Base-by-base conservation (phyloP, 1,284 basidiomycete species). In the Papiliotrema laurentii region DNA sequence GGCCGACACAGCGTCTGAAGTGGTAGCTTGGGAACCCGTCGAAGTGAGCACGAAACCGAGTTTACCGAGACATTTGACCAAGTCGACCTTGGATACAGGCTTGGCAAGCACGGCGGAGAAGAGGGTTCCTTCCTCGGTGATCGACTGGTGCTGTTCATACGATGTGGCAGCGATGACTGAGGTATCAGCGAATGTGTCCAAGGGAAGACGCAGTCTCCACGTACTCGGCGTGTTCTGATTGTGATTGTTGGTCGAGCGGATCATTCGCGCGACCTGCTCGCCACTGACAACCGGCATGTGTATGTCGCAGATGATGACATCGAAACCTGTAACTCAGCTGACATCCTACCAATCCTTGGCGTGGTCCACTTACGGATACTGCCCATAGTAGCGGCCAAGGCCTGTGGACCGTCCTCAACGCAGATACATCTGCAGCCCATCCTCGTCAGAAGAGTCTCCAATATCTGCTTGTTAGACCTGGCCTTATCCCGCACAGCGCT, bases 371-470 rank as follows among this genome's bases (percentile, higher is more conserved):
- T 71, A 89, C 89, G 87, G 74, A 93, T 91, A 69, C 92, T 91
- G 43, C 91, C 90, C 84, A 97, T 94, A 10, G 93, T 93, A 51
- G 94, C 86, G 58, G 92, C 91, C 58, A 97, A 86, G 21, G 94
- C 94, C 68, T 96, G 92, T 5, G 92, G 91, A 13, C 94, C 96
- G 74, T 98, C 92, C 45, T 89, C 83, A 19, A 97, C 94, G 5
- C 93, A 86, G 2, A 96, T 85, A 71, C 89, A 92, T 18, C 91
- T 84, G 72, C 92, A 97, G 1, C 94, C 94, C 56, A 97, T 80
- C 37, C 92, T 84, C 51, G 87, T 85, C 43, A 98, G 80, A 41
- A 97, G 75, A 0, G 89, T 96, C 74, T 97, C 93, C 50, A 97
- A 84, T 41, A 97, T 93, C 78, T 71, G 42, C 5, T 9, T 25